Percentiles rank a stretch among this genome's conserved stretches.
These are phyloP conservation scores for Alternaria metachromatica DNA, from an alignment of 2,329 filamentous ascomycete species.

Conservation along the genomic window DNA sequence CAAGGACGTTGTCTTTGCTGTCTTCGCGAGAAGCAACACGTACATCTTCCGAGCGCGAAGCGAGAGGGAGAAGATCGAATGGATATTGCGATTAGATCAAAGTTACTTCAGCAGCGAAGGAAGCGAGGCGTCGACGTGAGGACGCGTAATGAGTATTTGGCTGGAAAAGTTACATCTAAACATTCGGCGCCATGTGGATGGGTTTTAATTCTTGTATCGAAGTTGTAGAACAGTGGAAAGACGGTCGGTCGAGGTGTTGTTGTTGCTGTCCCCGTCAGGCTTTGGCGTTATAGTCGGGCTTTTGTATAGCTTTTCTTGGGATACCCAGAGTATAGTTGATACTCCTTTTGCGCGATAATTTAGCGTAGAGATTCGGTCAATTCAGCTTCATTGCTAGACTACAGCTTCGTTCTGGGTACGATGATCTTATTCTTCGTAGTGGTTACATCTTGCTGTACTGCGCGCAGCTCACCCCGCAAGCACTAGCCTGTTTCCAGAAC, in stretches of 20 bases:
- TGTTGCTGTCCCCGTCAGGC: background rate
- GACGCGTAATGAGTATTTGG: background rate
- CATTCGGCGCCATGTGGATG: background rate
- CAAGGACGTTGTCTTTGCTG: constrained; percentile 77
- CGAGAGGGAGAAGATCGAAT: constrained; percentile 93
- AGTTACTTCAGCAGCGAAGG: constrained; percentile 61
- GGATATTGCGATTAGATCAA: constrained; percentile 95
- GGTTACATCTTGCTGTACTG: background rate
- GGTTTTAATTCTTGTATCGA: constrained; percentile 1
- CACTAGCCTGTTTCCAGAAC: constrained; percentile 8
- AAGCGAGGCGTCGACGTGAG: constrained; percentile 17
- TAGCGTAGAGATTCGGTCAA: constrained; percentile 5
- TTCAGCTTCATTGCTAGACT: constrained; percentile 1
- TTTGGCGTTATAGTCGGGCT: constrained; percentile 4
- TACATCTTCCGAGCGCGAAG: constrained; percentile 91
- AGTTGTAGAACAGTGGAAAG: constrained; percentile 1
- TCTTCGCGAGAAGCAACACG: constrained; percentile 93
- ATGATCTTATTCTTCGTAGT: background rate
- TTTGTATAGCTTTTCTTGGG: constrained; percentile 12
- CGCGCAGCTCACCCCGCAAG: constrained; percentile 13
- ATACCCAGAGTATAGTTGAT: constrained; percentile 17
- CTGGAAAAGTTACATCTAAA: background rate
- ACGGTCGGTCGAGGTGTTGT: background rate
- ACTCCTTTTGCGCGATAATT: constrained; percentile 13
- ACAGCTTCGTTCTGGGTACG: background rate